phyloP scores from a whole-genome alignment of 2,329 filamentous ascomycete species.

The Fusarium verrucosum region DNA sequence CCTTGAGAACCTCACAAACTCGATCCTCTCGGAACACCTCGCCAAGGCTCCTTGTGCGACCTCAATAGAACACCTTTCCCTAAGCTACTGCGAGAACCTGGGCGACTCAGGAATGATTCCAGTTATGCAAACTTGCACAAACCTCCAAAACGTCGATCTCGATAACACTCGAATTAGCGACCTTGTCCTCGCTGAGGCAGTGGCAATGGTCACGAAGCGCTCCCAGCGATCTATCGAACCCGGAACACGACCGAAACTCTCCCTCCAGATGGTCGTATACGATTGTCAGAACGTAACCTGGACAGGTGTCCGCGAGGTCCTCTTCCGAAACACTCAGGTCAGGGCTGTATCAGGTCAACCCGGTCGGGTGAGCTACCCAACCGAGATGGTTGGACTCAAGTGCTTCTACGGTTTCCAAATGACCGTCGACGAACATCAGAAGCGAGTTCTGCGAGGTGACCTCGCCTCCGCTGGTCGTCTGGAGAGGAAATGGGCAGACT shows the following conservation, averaged over 20 bases:
- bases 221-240: slow-evolving; percentile 54
- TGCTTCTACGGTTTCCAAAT: slow-evolving; percentile 97
- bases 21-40: slow-evolving; percentile 74
- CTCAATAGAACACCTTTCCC: slow-evolving; percentile 79
- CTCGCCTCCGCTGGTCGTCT: slow-evolving; percentile 78
- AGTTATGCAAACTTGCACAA: slow-evolving; percentile 77
- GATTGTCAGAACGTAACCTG: slow-evolving; percentile 94
- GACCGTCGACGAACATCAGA: slow-evolving; percentile 92
- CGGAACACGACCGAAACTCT: slow-evolving; percentile 61
- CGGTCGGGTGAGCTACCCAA: slow-evolving; percentile 66
- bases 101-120: slow-evolving; percentile 86
- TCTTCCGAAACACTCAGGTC: slow-evolving; percentile 84
- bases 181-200: slow-evolving; percentile 84
- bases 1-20: slow-evolving; percentile 78
- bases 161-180: slow-evolving; percentile 95
- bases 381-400: slow-evolving; percentile 85
- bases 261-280: slow-evolving; percentile 82
- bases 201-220: slow-evolving; percentile 78
- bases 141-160: slow-evolving; percentile 78
- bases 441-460: slow-evolving; percentile 82
- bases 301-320: slow-evolving; percentile 87
- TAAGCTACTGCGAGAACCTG: slow-evolving; percentile 89
- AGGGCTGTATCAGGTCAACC: slow-evolving; percentile 58
- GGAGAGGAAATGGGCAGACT: slow-evolving; percentile 91
- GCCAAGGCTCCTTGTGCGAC: slow-evolving; percentile 78